Percentiles rank a stretch among this genome's conserved stretches.
These are phyloP conservation scores for Citropsis articulata DNA, from an alignment of 345 rosid species.

Conservation along the genomic window DNA sequence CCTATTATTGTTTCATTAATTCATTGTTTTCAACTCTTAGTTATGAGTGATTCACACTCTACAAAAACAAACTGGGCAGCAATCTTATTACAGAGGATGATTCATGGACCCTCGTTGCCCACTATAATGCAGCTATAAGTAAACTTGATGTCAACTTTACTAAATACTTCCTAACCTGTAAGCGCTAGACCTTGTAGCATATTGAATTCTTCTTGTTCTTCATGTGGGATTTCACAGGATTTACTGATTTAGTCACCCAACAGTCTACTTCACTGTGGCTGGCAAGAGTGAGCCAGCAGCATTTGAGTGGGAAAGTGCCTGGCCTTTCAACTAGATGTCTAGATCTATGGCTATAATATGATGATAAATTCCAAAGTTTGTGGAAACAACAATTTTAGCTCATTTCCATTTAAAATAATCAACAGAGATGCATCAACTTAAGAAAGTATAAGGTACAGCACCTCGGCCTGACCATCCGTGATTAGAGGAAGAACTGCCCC, in stretches of 20 bases:
- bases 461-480: constrained; percentile 41
- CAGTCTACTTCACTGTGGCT: not conserved
- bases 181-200: not conserved
- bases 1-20: not conserved
- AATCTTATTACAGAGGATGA: not conserved
- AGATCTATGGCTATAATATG: not conserved
- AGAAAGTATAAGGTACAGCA: constrained; percentile 2
- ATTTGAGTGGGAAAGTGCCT: not conserved
- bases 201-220: not conserved
- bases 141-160: not conserved
- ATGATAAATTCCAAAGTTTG: not conserved
- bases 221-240: not conserved
- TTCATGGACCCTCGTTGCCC: not conserved
- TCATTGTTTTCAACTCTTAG: not conserved
- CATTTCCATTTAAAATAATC: not conserved
- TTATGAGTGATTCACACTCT: not conserved
- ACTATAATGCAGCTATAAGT: not conserved
- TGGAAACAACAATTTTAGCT: not conserved
- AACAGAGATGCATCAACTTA: not conserved
- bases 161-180: not conserved
- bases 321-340: not conserved
- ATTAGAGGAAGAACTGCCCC: constrained; percentile 48
- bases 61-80: not conserved
- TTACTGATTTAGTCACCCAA: not conserved
- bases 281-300: not conserved